Conservation (phyloP, 192 early-diverging fungal species). For the Coemansia sp. region DNA sequence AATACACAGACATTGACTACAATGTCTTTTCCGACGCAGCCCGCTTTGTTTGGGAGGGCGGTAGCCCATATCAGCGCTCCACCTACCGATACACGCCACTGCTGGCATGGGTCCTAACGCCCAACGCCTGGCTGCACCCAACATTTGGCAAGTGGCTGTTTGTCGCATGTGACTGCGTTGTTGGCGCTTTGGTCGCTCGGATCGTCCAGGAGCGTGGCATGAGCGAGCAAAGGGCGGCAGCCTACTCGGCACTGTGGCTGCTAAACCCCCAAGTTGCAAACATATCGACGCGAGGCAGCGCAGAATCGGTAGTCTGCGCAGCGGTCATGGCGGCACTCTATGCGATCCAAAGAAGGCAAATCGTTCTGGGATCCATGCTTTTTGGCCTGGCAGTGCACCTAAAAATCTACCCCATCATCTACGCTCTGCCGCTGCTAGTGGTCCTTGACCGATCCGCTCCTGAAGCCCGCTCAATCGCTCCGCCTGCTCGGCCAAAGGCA, state of each 20-base stretch:
- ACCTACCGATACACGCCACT: constrained; percentile 98
- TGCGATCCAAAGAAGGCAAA: constrained; percentile 57
- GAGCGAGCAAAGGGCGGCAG: constrained; percentile 50
- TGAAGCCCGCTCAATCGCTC: background rate
- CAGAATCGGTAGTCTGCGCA: constrained; percentile 82
- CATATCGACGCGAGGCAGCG: constrained; percentile 94
- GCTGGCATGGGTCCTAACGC: constrained; percentile 84
- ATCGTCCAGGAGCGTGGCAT: constrained; percentile 57
- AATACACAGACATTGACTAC: constrained; percentile 99
- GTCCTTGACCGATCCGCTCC: constrained; percentile 47
- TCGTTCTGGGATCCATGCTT: constrained; percentile 57
- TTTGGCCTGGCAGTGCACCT: constrained; percentile 95
- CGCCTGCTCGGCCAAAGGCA: background rate
- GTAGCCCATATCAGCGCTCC: constrained; percentile 82
- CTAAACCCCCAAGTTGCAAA: constrained; percentile 95
- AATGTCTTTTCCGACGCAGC: constrained; percentile 95
- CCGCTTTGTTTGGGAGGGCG: constrained; percentile 64
- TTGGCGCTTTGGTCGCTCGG: constrained; percentile 64
- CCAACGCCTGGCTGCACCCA: constrained; percentile 70
- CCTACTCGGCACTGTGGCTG: constrained; percentile 73
- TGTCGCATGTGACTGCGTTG: constrained; percentile 72
- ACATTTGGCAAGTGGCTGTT: constrained; percentile 95
- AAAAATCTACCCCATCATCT: constrained; percentile 97
- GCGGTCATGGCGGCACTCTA: constrained; percentile 77
- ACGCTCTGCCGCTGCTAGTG: constrained; percentile 79